phyloP scores from a whole-genome alignment of 2,329 filamentous ascomycete genomes.

The Arthrobotrys sinensis region DNA sequence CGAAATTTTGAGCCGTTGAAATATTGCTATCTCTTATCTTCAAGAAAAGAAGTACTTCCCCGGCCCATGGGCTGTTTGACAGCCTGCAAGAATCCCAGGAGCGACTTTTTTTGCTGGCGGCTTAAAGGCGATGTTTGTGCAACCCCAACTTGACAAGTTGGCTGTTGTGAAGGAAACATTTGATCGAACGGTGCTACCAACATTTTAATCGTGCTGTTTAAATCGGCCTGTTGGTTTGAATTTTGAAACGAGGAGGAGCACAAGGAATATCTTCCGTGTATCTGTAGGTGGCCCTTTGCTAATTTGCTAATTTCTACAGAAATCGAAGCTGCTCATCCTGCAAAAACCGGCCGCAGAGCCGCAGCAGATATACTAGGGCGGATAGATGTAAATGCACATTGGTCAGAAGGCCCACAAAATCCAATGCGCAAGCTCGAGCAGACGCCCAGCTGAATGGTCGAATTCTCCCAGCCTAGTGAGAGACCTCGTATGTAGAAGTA shows the following conservation, averaged over 20 bases:
- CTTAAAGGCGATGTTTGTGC: conserved; percentile 34
- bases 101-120: conserved; percentile 10
- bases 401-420: conserved; percentile 13
- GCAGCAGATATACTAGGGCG: not conserved
- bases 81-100: conserved; percentile 15
- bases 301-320: conserved; percentile 22
- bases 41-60: not conserved
- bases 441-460: not conserved
- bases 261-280: conserved; percentile 34
- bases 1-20: not conserved
- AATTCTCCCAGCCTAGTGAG: conserved; percentile 1
- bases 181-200: conserved; percentile 2
- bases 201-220: not conserved
- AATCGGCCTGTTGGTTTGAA: not conserved
- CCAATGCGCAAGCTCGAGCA: not conserved
- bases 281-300: conserved; percentile 6
- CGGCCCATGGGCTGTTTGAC: not conserved
- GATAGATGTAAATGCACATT: conserved; percentile 19
- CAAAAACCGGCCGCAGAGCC: conserved; percentile 24
- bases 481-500: not conserved
- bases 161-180: conserved; percentile 12
- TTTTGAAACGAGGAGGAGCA: conserved; percentile 38
- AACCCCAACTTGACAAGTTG: conserved; percentile 21
- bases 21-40: conserved; percentile 31
- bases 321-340: not conserved